Conservation (phyloP, 768 basidiomycete genomes). For the Leucocoprinus sp. region DNA sequence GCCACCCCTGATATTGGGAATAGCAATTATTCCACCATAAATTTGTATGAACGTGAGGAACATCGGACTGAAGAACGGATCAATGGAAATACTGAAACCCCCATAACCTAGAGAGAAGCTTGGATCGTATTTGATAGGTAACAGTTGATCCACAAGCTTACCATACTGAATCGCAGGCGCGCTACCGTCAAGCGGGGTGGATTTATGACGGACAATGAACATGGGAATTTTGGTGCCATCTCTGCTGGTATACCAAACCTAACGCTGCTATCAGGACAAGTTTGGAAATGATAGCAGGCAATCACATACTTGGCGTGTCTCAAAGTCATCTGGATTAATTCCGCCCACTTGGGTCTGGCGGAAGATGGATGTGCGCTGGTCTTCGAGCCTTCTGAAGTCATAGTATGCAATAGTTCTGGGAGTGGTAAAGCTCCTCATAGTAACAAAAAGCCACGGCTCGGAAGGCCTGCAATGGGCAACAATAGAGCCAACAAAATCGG, state of each 20-base stretch:
- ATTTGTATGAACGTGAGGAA: conserved; percentile 67
- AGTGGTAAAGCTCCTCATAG: conserved; percentile 59
- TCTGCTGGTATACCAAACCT: conserved; percentile 74
- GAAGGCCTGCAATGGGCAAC: conserved; percentile 42
- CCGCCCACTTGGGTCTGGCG: conserved; percentile 51
- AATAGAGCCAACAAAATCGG: conserved; percentile 62
- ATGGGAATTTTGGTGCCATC: conserved; percentile 79
- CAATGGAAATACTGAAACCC: conserved; percentile 68
- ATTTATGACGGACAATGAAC: conserved; percentile 76
- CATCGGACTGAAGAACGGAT: conserved; percentile 63
- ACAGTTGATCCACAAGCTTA: conserved; percentile 16
- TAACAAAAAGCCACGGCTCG: conserved; percentile 55
- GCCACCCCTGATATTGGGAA: conserved; percentile 57
- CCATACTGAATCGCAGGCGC: conserved; percentile 76
- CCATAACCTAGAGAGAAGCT: conserved; percentile 50
- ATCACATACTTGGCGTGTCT: conserved; percentile 46
- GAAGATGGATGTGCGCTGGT: conserved; percentile 47
- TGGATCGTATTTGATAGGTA: not conserved
- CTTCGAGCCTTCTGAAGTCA: conserved; percentile 49
- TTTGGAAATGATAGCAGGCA: not conserved
- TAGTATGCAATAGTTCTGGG: conserved; percentile 62
- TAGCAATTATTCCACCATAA: conserved; percentile 61
- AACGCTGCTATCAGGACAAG: not conserved
- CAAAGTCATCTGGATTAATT: conserved; percentile 60
- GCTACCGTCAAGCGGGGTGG: conserved; percentile 61